phyloP scores from a whole-genome alignment of 2,329 filamentous ascomycete genomes.

The Proliferodiscus dingleyae region DNA sequence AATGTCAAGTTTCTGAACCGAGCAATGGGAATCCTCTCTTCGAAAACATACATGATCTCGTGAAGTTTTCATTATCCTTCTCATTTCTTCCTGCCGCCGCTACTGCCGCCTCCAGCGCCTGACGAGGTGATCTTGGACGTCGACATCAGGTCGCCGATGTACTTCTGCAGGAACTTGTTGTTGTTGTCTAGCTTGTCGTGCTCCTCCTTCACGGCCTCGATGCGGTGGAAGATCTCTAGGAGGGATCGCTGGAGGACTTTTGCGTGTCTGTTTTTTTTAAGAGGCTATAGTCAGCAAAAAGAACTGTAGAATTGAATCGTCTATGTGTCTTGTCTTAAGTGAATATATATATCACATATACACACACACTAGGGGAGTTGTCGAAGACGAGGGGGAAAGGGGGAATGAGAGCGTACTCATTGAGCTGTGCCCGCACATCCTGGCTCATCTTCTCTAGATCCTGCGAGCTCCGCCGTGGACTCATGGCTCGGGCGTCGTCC shows the following conservation, averaged over 20 bases:
- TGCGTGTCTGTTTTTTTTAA: constrained; percentile 61
- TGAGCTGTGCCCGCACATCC: constrained; percentile 65
- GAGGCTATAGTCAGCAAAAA: constrained; percentile 7
- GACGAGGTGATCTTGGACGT: constrained; percentile 66
- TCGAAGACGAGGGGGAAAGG: too few relatives aligned
- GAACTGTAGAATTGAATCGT: background rate
- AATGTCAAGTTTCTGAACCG: too few relatives aligned
- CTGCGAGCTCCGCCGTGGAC: constrained; percentile 81
- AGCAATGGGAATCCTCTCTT: too few relatives aligned
- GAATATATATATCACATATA: too few relatives aligned
- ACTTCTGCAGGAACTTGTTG: constrained; percentile 96
- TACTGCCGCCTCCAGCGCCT: too few relatives aligned
- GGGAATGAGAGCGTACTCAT: constrained; percentile 41
- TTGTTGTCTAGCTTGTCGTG: constrained; percentile 96
- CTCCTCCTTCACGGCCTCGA: constrained; percentile 89
- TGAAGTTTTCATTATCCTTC: background rate
- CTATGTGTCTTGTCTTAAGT: too few relatives aligned
- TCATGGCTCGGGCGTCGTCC: constrained; percentile 91
- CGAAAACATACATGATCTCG: too few relatives aligned
- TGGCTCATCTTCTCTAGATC: constrained; percentile 84
- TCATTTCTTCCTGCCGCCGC: constrained; percentile 26
- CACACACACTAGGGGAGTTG: too few relatives aligned
- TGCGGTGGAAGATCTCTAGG: constrained; percentile 82
- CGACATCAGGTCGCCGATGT: constrained; percentile 93
- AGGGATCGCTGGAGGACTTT: constrained; percentile 85